Percentiles rank a stretch among this genome's conserved stretches.
These are phyloP conservation scores for Lactifluus volemus DNA, from an alignment of 768 basidiomycete species.

Conservation along the genomic window DNA sequence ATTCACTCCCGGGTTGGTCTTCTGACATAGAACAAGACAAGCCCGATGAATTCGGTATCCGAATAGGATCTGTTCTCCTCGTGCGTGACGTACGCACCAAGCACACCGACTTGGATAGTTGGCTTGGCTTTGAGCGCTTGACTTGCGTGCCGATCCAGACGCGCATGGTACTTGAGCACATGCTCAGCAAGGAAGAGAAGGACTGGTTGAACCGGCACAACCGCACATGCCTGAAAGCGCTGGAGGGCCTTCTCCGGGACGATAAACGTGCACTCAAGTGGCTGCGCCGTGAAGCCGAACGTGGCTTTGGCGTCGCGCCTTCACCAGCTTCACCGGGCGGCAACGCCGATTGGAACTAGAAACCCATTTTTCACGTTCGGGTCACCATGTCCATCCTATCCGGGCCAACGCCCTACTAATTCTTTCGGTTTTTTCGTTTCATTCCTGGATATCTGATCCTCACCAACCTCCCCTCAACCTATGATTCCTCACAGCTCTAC, in stretches of 20 bases:
- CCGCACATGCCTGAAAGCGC: constrained; percentile 52
- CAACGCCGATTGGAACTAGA: constrained; percentile 60
- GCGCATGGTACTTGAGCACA: constrained; percentile 72
- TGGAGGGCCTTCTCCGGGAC: constrained; percentile 59
- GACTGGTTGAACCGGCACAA: constrained; percentile 88
- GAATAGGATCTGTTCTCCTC: constrained; percentile 80
- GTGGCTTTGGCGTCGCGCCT: constrained; percentile 61
- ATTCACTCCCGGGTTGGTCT: background rate
- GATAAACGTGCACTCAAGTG: constrained; percentile 77
- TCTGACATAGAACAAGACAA: constrained; percentile 35
- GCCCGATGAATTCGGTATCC: constrained; percentile 78
- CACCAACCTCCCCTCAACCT: background rate
- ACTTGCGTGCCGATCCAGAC: constrained; percentile 94
- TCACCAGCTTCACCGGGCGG: constrained; percentile 50
- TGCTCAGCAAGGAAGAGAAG: constrained; percentile 82
- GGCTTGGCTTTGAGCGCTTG: constrained; percentile 87
- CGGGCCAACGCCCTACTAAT: no score
- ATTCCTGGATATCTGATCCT: constrained; percentile 3
- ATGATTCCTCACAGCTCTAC: constrained; percentile 4
- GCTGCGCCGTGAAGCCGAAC: constrained; percentile 68
- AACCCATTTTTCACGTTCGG: background rate
- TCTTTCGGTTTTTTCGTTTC: background rate
- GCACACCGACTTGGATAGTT: constrained; percentile 63
- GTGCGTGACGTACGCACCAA: constrained; percentile 70
- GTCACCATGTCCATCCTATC: no score